phyloP scores from a whole-genome alignment of 345 rosid species.

The Kernera saxatilis region DNA sequence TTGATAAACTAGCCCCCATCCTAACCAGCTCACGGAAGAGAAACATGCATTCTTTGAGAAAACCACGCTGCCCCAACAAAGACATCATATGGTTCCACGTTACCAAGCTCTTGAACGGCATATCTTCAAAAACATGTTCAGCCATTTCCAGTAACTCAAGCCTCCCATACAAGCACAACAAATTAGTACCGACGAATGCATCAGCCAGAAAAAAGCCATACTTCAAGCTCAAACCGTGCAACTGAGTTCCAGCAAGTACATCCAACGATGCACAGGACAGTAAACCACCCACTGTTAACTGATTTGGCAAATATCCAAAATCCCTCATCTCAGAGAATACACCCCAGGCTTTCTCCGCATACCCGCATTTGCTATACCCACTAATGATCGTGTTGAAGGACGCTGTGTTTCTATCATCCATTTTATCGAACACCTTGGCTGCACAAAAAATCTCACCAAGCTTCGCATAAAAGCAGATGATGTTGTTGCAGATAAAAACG shows the following conservation, averaged over 20 bases:
- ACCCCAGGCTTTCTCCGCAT: conserved; percentile 38
- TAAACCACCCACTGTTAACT: conserved; percentile 50
- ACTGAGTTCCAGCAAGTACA: conserved; percentile 42
- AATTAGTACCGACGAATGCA: conserved; percentile 66
- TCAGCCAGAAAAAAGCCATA: conserved; percentile 52
- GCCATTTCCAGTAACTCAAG: conserved; percentile 44
- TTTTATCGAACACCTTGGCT: conserved; percentile 58
- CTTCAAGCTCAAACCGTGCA: conserved; percentile 58
- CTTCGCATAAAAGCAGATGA: conserved; percentile 36
- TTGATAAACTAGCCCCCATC: conserved; percentile 37
- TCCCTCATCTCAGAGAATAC: conserved; percentile 45
- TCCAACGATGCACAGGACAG: conserved; percentile 49
- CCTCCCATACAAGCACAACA: conserved; percentile 69
- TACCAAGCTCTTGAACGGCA: conserved; percentile 58
- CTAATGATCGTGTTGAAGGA: conserved; percentile 56
- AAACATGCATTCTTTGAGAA: conserved; percentile 37
- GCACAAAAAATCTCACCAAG: conserved; percentile 37
- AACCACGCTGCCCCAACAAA: conserved; percentile 49
- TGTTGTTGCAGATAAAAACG: conserved; percentile 51
- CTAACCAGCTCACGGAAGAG: conserved; percentile 51
- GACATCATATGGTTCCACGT: conserved; percentile 76
- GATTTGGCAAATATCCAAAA: conserved; percentile 46
- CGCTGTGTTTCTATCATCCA: conserved; percentile 52
- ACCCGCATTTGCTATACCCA: conserved; percentile 38
- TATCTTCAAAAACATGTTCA: conserved; percentile 46